Percentiles rank a stretch among this genome's conserved stretches.
Conservation (phyloP, 176 grass and related monocot genomes). For the Pharus latifolius region DNA sequence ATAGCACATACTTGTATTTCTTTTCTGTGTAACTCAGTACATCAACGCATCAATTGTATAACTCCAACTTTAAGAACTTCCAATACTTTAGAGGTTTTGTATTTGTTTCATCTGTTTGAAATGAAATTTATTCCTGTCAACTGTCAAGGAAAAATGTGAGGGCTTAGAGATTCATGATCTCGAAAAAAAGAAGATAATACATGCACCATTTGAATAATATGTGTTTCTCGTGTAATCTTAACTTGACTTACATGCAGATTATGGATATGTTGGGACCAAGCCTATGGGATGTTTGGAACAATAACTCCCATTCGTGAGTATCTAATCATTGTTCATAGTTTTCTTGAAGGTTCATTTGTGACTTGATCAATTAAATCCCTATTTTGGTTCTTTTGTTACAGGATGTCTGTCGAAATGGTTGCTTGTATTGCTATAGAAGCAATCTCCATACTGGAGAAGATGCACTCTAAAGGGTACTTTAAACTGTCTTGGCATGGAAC, state of each 20-base stretch:
- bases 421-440: constrained; percentile 97
- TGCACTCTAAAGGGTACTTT: constrained; percentile 81
- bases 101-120: too few relatives aligned
- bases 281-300: constrained; percentile 96
- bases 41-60: background rate
- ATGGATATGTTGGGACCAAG: constrained; percentile 97
- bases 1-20: too few relatives aligned
- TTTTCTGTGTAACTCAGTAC: background rate
- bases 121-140: too few relatives aligned
- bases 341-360: constrained; percentile 8
- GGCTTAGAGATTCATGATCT: background rate
- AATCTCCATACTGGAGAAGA: constrained; percentile 88
- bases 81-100: too few relatives aligned
- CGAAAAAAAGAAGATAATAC: background rate
- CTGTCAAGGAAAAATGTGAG: background rate
- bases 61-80: too few relatives aligned
- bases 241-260: constrained; percentile 29
- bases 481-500: background rate
- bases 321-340: background rate
- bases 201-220: background rate
- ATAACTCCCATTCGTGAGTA: constrained; percentile 80
- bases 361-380: background rate
- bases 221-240: constrained; percentile 7
- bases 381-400: constrained; percentile 15
- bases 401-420: constrained; percentile 97